A percentile compares a stretch with the other conserved stretches of the same genome.
Evolutionary conservation across 1,284 basidiomycete species (phyloP).

Genomic region (Cutaneotrichosporon mucoides): DNA sequence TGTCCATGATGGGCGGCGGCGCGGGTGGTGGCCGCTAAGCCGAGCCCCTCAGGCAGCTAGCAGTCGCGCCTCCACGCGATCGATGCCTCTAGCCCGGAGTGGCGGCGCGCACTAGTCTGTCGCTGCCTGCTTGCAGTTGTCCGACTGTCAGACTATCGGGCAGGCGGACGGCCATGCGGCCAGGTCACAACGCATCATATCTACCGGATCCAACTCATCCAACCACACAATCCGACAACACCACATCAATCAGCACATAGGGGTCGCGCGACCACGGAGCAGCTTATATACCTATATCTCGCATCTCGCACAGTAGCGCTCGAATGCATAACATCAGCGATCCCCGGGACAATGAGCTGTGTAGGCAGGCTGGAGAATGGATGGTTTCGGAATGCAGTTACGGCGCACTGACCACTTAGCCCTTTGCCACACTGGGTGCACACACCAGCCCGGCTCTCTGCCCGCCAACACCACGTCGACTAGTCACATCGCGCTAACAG

Average conservation of each 20-base stretch:
- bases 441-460: not conserved
- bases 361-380: not conserved
- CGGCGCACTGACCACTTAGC: not conserved
- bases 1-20: slow-evolving; percentile 54
- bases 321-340: slow-evolving; percentile 1
- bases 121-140: too few species aligned
- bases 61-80: too few species aligned
- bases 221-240: too few species aligned
- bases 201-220: too few species aligned
- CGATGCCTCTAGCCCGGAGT: not conserved
- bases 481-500: not conserved
- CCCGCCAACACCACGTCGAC: not conserved
- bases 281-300: too few species aligned
- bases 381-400: not conserved
- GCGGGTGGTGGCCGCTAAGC: slow-evolving; percentile 12
- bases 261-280: too few species aligned
- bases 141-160: too few species aligned
- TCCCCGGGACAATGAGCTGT: not conserved
- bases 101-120: not conserved
- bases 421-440: not conserved
- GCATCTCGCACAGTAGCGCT: not conserved
- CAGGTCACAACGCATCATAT: too few species aligned
- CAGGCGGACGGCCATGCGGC: too few species aligned
- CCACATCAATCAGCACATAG: too few species aligned
- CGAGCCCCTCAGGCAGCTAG: not conserved